Evolutionary conservation across 2,329 filamentous ascomycete genomes (phyloP).

Genomic region (Colletotrichum sp.): DNA sequence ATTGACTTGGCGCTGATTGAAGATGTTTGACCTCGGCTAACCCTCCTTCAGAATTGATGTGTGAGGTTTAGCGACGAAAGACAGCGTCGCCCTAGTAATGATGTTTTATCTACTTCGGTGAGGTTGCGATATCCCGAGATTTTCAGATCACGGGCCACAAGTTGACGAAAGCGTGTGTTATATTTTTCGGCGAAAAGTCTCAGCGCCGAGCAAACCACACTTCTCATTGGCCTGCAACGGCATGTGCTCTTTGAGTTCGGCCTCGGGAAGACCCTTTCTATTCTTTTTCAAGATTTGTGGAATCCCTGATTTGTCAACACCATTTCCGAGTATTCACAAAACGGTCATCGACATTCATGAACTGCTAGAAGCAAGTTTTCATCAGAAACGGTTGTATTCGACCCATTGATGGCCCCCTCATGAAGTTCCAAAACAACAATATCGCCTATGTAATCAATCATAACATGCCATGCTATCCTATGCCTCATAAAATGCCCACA

Average conservation of each 20-base stretch:
- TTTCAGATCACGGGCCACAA: neutral
- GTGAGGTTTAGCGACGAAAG: neutral
- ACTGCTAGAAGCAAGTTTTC: neutral
- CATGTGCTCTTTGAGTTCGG: neutral
- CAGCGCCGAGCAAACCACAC: neutral
- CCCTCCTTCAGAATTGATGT: fast-evolving
- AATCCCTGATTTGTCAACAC: neutral
- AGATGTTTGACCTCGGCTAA: neutral
- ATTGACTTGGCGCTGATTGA: neutral
- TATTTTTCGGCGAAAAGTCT: neutral
- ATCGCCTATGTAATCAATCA: neutral
- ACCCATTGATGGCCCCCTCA: neutral
- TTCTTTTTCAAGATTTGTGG: conserved; percentile 37
- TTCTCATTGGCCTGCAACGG: neutral
- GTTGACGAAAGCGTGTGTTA: neutral
- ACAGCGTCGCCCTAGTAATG: neutral
- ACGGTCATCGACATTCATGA: conserved; percentile 22
- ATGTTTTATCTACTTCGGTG: neutral
- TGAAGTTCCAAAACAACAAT: conserved; percentile 3
- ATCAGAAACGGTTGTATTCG: neutral
- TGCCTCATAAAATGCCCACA: neutral
- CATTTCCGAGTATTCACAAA: conserved; percentile 6
- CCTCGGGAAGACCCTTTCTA: conserved; percentile 27
- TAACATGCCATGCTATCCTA: neutral
- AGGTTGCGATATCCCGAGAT: neutral